Percentiles rank a stretch among this genome's conserved stretches.
These are phyloP conservation scores for Oenanthe sinensis DNA, from an alignment of 129 eudicot species.

Conservation along the genomic window DNA sequence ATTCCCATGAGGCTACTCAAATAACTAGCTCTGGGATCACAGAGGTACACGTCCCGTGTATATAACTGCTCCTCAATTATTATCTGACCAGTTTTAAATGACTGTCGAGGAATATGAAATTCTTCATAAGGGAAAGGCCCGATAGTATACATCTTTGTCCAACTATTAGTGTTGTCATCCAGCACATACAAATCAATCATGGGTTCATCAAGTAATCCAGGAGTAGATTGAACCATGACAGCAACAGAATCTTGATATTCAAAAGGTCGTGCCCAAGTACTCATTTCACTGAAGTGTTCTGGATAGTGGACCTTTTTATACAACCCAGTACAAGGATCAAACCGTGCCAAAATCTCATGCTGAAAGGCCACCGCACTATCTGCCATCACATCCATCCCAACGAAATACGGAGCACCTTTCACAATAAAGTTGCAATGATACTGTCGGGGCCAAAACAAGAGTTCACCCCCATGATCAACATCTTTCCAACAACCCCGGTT, in stretches of 20 bases:
- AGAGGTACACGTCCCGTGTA: background rate
- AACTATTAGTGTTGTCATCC: background rate
- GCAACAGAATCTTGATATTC: background rate
- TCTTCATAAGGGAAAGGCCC: background rate
- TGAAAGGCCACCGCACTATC: background rate
- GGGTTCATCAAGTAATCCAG: background rate
- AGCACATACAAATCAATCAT: slow-evolving; percentile 3
- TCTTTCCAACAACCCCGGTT: background rate
- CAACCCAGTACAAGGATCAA: slow-evolving; percentile 5
- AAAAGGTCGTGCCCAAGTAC: background rate
- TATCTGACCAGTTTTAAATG: background rate
- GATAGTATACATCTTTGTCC: background rate
- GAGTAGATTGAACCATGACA: background rate
- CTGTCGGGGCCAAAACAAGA: background rate
- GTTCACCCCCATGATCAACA: background rate
- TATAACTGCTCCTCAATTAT: background rate
- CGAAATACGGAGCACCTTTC: background rate
- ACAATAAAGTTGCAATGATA: background rate
- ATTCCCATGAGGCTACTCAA: background rate
- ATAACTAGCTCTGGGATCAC: background rate
- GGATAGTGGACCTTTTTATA: background rate
- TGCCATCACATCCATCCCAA: background rate
- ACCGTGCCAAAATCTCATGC: background rate
- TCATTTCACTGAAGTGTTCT: background rate
- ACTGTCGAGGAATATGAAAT: background rate